Evolutionary conservation across 805 yeast genomes (phyloP), one percentile per base, ranked within the genome.

Genomic region (Yarrowia bubula): DNA sequence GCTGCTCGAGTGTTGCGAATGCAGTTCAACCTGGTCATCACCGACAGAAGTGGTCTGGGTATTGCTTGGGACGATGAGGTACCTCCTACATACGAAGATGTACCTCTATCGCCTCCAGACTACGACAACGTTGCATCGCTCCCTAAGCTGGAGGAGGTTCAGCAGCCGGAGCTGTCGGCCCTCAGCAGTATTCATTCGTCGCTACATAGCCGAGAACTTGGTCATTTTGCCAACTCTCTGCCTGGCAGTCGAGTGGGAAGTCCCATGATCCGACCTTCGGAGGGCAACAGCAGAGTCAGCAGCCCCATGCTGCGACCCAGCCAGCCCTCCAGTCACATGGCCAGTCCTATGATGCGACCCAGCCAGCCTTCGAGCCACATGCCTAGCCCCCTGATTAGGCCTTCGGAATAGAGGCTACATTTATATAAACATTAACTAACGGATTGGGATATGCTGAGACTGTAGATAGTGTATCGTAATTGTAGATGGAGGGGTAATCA

Each of bases 51-150:
- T 0, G 99, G 99, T 0, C 80, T 95, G 46, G 99, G 99, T 4
- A 90, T 95, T 35, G 89, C 98, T 0, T 95, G 99, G 98, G 98
- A 93, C 75, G 98, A 93, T 73, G 99, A 95, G 75, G 98, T 96
- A 15, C 99, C 99, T 1, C 99, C 99, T 0, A 89, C 92, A 18
- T 95, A 95, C 72, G 90, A 85, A 64, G 93, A 91, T 69, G 92
- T 95, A 18, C 85, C 96, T 0, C 79, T 90, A 47, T 85, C 92
- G 22, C 99, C 99, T 0, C 99, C 99, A 1, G 84, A 86, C 2
- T 93, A 95, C 75, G 81, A 77, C 42, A 67, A 66, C 14, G 70
- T 75, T 1, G 72, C 71, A n/a, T 67, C 65, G 35, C 64, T 69
- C 35, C 73, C 75, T 13, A 55, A 68, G 9, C 57, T 73, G 18